Percentiles rank a stretch among this genome's conserved stretches.
phyloP scores from a whole-genome alignment of 202 grass and related monocot genomes.

The Schoenoplectus tabernaemontani region DNA sequence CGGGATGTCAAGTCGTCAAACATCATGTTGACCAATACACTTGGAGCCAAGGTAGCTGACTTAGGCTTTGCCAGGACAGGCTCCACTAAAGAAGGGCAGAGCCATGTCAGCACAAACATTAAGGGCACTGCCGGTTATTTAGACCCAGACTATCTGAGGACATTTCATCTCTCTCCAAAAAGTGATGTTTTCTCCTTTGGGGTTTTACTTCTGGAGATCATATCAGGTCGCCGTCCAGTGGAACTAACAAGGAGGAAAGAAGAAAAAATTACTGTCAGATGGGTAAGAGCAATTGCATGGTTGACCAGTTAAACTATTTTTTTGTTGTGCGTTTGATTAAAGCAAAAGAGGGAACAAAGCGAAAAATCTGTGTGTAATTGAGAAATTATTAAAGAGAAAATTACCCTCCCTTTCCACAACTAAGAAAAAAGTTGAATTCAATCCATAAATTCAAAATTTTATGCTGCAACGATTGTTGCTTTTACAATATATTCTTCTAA shows the following conservation, averaged over 20 bases:
- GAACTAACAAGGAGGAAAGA: slow-evolving; percentile 20
- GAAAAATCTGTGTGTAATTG: not conserved
- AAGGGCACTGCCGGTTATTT: slow-evolving; percentile 43
- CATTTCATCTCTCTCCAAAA: slow-evolving; percentile 26
- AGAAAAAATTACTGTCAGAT: slow-evolving; percentile 39
- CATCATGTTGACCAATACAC: slow-evolving; percentile 35
- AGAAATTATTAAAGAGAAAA: not conserved
- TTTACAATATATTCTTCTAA: not conserved
- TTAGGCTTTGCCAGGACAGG: slow-evolving; percentile 41
- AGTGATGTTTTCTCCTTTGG: slow-evolving; percentile 50
- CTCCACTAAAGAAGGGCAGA: slow-evolving; percentile 31
- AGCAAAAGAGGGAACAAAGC: not conserved
- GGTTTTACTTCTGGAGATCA: slow-evolving; percentile 40
- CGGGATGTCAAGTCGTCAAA: slow-evolving; percentile 41
- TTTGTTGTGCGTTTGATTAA: not conserved
- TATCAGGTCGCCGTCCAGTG: slow-evolving; percentile 29
- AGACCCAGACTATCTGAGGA: slow-evolving; percentile 42
- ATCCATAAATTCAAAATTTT: not conserved
- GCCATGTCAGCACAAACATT: slow-evolving; percentile 36
- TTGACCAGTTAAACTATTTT: not conserved
- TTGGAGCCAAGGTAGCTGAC: slow-evolving; percentile 38
- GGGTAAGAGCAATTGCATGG: slow-evolving; percentile 24
- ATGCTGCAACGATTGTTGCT: not conserved
- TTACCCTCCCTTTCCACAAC: not conserved
- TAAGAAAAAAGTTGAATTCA: not conserved